Evolutionary conservation across 176 grass and related monocot species (phyloP).

Genomic region (Musa troglodytarum): DNA sequence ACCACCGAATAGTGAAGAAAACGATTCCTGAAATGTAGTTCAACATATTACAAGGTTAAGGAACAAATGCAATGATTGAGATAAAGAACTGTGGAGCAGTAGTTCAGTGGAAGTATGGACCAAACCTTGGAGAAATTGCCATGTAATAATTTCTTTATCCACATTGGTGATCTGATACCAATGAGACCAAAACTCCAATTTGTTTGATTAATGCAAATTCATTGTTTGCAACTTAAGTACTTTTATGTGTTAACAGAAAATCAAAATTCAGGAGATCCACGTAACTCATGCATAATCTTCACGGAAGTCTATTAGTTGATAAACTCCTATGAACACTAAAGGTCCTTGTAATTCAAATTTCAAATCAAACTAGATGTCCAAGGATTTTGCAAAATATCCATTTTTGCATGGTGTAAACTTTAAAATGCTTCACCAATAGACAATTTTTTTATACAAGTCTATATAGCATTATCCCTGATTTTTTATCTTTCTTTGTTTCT

Average conservation of each 20-base stretch:
- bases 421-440: not conserved
- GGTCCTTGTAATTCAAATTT: not conserved
- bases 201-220: too few relatives aligned
- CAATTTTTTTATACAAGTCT: not conserved
- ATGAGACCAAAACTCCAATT: not conserved
- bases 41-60: slow-evolving; percentile 5
- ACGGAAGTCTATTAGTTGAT: too few relatives aligned
- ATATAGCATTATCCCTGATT: not conserved
- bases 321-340: too few relatives aligned
- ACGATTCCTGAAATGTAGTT: slow-evolving; percentile 57
- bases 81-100: not conserved
- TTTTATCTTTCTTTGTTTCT: not conserved
- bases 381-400: not conserved
- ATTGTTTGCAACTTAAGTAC: too few relatives aligned
- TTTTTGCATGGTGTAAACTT: not conserved
- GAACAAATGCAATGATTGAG: not conserved
- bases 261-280: too few relatives aligned
- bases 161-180: not conserved
- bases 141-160: not conserved
- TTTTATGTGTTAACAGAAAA: too few relatives aligned
- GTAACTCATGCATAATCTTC: too few relatives aligned
- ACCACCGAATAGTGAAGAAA: slow-evolving; percentile 95
- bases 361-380: not conserved
- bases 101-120: not conserved
- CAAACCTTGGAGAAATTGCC: not conserved